Base-by-base conservation (phyloP, 2,329 filamentous ascomycete species). In the Dactylella cylindrospora region DNA sequence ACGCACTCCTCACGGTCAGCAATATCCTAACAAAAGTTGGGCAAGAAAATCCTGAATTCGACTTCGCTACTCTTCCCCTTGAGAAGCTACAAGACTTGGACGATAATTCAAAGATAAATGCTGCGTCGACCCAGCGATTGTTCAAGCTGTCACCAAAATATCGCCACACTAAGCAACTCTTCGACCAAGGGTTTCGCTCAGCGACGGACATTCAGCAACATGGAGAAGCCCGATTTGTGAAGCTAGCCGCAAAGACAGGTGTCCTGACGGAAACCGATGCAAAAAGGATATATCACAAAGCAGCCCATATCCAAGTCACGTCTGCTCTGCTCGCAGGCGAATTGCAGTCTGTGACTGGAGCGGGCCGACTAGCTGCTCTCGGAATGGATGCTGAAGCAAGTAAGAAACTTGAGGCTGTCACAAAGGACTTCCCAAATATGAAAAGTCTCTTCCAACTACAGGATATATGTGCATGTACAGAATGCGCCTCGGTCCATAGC, bases 401-500 rank as follows among this genome's bases (percentile, higher is more conserved):
- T 17, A 20, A 35, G 29, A 31, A 47, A 17, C 17, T 47, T 6
- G 43, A 47, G 3, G 15, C 43, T n/a, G 19, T 47, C 19, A 47
- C 15, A 10, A 47, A 47, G 20, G 46, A 51, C 10, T 39, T 51
- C 33, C 46, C 46, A 8, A 22, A 51, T 23, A 10, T 66, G 13
- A 39, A 40, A 5, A 20, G 7, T 22, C 32, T 65, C 2, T 66
- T 66, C 25, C 39, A 41, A 8, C 35, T 64, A 13, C 40, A 57
- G 4, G 36, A 28, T 13, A 26, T 51, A n/a, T 51, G 66, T 17
- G 43, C 20, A 1, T 69, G 68, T 35, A 51, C 57, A 13, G 67
- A 68, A 10, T 68, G 68, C 64, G 57, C 35, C 12, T 64, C 64
- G 4, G 60, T 69, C 28, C 47, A 45, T 17, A 55, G 54, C 38